phyloP scores from a whole-genome alignment of 2,329 filamentous ascomycete genomes.

The Colletotrichum tropicicola region DNA sequence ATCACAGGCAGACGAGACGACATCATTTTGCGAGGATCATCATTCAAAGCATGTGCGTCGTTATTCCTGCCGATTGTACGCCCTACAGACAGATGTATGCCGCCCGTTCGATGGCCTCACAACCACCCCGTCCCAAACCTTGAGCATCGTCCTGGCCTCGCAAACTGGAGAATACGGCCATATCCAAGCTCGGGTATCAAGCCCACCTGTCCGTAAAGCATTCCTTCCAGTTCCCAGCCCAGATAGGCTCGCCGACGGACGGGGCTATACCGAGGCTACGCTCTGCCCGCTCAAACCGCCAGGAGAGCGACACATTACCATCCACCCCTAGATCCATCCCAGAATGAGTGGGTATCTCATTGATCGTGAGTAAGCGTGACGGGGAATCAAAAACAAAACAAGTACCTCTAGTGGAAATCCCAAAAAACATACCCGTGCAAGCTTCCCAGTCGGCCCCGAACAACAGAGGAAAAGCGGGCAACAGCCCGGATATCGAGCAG shows the following conservation, averaged over 20 bases:
- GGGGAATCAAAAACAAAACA: conserved; percentile 12
- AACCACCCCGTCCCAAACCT: neutral
- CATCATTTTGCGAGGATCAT: no score
- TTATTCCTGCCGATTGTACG: conserved; percentile 19
- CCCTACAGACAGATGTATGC: conserved; percentile 14
- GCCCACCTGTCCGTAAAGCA: neutral
- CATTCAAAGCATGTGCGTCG: conserved; percentile 19
- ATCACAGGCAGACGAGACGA: neutral
- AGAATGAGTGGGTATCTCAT: conserved; percentile 28
- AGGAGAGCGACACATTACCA: conserved; percentile 9
- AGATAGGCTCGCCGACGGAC: neutral
- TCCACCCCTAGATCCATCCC: conserved; percentile 17
- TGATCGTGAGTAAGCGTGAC: conserved; percentile 25
- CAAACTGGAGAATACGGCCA: neutral
- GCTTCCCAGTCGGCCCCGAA: neutral
- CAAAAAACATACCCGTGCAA: neutral
- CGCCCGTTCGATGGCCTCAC: neutral
- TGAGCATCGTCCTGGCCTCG: neutral
- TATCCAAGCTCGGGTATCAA: neutral
- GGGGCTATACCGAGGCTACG: no score
- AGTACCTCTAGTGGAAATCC: conserved; percentile 15
- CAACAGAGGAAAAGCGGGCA: neutral
- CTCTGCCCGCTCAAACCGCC: neutral
- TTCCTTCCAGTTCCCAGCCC: neutral
- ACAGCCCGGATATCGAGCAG: conserved; percentile 15